Evolutionary conservation across 805 yeast genomes (phyloP).

Genomic region (Starmerella riodocensis): DNA sequence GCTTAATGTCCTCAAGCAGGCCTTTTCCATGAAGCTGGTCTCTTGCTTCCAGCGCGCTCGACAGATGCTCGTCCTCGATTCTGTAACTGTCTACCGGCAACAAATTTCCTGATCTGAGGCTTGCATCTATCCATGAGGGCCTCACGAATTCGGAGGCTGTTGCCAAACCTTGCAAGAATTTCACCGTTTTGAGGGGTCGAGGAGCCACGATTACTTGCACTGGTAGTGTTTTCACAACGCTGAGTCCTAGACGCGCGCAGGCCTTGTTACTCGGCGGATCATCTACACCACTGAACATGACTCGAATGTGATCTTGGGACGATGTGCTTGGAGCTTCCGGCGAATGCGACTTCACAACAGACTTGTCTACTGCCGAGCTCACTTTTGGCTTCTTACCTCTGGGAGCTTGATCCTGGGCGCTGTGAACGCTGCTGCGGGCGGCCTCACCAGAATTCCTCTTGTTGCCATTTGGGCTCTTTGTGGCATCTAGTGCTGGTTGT

Average conservation of each 20-base stretch:
- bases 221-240: conserved; percentile 32
- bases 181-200: conserved; percentile 69
- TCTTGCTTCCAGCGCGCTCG: conserved; percentile 9
- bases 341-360: neutral
- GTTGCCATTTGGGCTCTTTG: neutral
- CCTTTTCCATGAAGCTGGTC: conserved; percentile 12
- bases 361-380: neutral
- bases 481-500: too few species aligned
- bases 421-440: neutral
- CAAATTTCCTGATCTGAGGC: conserved; percentile 15
- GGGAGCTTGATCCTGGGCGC: neutral
- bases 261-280: conserved; percentile 16
- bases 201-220: conserved; percentile 52
- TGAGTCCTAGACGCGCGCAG: conserved; percentile 42
- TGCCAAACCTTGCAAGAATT: conserved; percentile 61
- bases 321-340: neutral
- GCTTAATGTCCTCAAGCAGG: conserved; percentile 37
- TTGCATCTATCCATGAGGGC: conserved; percentile 22
- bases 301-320: conserved; percentile 6
- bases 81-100: conserved; percentile 20
- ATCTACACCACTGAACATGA: conserved; percentile 24
- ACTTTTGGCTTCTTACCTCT: too few species aligned
- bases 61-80: conserved; percentile 14
- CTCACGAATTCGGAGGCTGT: conserved; percentile 28
- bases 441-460: neutral